Evolutionary conservation across 2,329 filamentous ascomycete genomes (phyloP), one percentile per base, ranked within the genome.

Genomic region (Aspergillus phoenicis): DNA sequence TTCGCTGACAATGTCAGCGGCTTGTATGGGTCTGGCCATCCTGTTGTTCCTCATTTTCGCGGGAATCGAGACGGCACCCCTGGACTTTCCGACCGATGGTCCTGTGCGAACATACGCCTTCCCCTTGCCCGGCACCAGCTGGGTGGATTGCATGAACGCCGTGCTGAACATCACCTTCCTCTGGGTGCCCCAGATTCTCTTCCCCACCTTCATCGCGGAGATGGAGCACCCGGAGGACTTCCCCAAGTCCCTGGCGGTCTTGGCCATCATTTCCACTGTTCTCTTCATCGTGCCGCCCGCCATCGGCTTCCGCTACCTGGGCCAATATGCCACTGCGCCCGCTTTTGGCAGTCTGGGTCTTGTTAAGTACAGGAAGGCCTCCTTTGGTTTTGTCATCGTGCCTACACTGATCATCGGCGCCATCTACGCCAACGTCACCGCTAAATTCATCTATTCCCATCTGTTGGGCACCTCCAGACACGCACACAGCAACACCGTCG

Each of bases 131-230:
- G 80, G 79, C 11, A 82, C 80, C 1, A 81, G 75, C 2, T 83
- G 58, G 75, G 78, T 83, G 7, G 73, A 69, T 0, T 80, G 78
- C 66, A 79, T 83, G 77, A 83, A 83, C 57, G 81, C 81, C 13
- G 80, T 82, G 1, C 65, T 83, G 17, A 83, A 81, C 64, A 80
- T 81, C 62, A 81, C 80, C 15, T 83, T 82, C 67, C 72, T 82
- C 52, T 83, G 80, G 80, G 79, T 82, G 1, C 80, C 81, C 2
- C 81, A 83, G 61, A 83, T 83, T 59, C 76, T 83, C 26, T 83
- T 83, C 69, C 81, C 81, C 1, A 80, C 78, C 13, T 83, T 83
- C 70, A 83, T 83, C 70, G 66, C 80, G 33, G 81, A 83, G 63
- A 82, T 82, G 80, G 77, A 82, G 61, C 70, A 68, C 11, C 81